Conservation (phyloP, 2,329 filamentous ascomycete genomes). For the Botrytis hyacinthi region DNA sequence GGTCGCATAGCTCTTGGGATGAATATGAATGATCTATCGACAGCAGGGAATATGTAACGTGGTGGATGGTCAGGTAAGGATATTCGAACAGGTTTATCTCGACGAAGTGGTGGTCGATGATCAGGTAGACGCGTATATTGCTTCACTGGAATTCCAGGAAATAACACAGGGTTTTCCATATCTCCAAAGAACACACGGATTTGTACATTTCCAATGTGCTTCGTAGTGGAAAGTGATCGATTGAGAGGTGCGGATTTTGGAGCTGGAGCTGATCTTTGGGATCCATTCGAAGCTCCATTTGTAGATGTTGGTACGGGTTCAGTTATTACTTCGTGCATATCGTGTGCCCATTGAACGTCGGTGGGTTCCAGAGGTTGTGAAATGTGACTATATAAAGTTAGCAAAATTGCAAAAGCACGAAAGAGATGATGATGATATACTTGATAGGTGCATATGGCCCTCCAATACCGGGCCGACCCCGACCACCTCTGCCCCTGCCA, state of each 20-base stretch:
- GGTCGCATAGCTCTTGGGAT: conserved; percentile 91
- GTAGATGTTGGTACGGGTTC: conserved; percentile 41
- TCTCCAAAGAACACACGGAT: conserved; percentile 77
- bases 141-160: conserved; percentile 76
- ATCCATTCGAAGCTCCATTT: conserved; percentile 43
- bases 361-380: conserved; percentile 56
- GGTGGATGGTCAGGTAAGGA: conserved; percentile 78
- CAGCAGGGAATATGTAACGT: conserved; percentile 86
- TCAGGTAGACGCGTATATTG: conserved; percentile 93
- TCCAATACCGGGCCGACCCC: conserved; percentile 57
- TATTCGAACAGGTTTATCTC: conserved; percentile 94
- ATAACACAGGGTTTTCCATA: conserved; percentile 68
- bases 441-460: conserved; percentile 59
- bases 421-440: conserved; percentile 50
- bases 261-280: conserved; percentile 37
- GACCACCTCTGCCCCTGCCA: conserved; percentile 57
- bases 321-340: conserved; percentile 78
- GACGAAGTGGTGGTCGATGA: conserved; percentile 86
- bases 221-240: conserved; percentile 77
- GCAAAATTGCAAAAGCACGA: conserved; percentile 25
- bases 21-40: conserved; percentile 94
- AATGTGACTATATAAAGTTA: conserved; percentile 42
- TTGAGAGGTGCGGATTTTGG: conserved; percentile 66
- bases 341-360: conserved; percentile 83
- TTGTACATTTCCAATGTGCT: conserved; percentile 78